Percentiles rank a stretch among this genome's conserved stretches.
Evolutionary conservation across 371 early-diverging fungal genomes (phyloP).

Genomic region (Dichotomocladium elegans): DNA sequence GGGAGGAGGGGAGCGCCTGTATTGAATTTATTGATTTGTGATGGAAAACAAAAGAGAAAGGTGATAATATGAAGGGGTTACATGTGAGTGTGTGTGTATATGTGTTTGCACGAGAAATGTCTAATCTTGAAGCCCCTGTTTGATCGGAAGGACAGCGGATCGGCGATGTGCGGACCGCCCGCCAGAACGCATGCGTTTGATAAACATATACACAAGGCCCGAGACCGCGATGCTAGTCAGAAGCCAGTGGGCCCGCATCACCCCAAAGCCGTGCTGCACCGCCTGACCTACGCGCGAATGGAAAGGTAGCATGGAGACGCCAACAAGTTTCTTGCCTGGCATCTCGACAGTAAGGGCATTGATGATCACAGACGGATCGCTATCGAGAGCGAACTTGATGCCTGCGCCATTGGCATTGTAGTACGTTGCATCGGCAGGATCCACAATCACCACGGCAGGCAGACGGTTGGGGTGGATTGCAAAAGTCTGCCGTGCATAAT

Average conservation of each 20-base stretch:
- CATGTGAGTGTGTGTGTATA: no score
- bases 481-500: slow-evolving; percentile 16
- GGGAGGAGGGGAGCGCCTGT: no score
- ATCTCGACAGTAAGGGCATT: slow-evolving; percentile 8
- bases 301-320: slow-evolving; percentile 15
- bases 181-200: slow-evolving; percentile 9
- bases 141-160: slow-evolving; percentile 4
- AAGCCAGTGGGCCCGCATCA: slow-evolving; percentile 23
- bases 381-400: slow-evolving; percentile 8
- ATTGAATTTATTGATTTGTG: no score
- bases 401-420: slow-evolving; percentile 11
- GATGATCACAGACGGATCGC: slow-evolving; percentile 6
- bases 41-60: no score
- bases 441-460: slow-evolving; percentile 22
- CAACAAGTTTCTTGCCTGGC: slow-evolving; percentile 3
- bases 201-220: slow-evolving; percentile 11
- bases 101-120: no score
- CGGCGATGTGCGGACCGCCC: slow-evolving; percentile 1
- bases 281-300: slow-evolving; percentile 11
- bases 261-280: slow-evolving; percentile 6
- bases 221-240: slow-evolving; percentile 18
- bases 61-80: no score
- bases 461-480: slow-evolving; percentile 9
- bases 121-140: slow-evolving; percentile 1
- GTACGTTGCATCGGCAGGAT: slow-evolving; percentile 9